phyloP scores from a whole-genome alignment of 2,329 filamentous ascomycete genomes.

The Pestalotiopsis sp. region DNA sequence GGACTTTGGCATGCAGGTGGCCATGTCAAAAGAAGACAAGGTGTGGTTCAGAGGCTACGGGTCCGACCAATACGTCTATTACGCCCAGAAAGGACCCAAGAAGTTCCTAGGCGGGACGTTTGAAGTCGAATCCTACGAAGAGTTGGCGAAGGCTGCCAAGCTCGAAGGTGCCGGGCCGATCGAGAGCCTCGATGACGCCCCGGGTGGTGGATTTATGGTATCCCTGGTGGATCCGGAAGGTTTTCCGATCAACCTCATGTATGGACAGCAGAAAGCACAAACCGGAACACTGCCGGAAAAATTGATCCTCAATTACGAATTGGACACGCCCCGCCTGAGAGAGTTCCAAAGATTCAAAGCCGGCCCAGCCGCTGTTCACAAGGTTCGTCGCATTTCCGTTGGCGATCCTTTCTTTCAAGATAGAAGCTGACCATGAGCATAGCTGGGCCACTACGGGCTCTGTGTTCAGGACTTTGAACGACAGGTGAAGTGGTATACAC shows the following conservation, averaged over 20 bases:
- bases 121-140: not conserved
- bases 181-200: not conserved
- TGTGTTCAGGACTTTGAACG: conserved; percentile 28
- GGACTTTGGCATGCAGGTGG: not conserved
- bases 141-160: not conserved
- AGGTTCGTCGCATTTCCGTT: not conserved
- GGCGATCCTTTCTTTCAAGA: not conserved
- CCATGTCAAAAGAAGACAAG: not conserved
- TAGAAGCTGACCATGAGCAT: not conserved
- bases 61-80: not conserved
- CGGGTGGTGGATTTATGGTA: not conserved
- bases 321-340: not conserved
- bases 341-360: not conserved
- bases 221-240: not conserved
- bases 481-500: conserved; percentile 32
- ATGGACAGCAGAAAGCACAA: not conserved
- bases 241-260: not conserved
- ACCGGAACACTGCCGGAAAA: not conserved
- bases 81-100: not conserved
- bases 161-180: not conserved
- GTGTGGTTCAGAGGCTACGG: not conserved
- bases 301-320: not conserved
- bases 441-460: not conserved
- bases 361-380: not conserved
- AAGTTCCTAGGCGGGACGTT: not conserved